Conservation (phyloP, 306 rosid genomes). For the Quercus agrifolia region DNA sequence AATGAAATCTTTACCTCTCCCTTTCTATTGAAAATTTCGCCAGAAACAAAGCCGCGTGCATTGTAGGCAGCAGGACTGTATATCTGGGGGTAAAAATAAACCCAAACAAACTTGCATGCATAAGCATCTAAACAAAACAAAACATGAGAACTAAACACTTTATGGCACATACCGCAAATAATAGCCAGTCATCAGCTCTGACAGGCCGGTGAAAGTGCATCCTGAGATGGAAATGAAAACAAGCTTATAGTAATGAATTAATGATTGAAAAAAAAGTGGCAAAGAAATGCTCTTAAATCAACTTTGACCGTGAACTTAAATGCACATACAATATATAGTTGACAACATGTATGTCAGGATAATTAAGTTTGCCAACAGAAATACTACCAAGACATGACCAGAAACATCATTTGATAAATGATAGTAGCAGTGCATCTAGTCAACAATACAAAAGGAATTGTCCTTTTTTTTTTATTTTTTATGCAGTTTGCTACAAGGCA, state of each 20-base stretch:
- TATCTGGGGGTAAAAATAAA: constrained; percentile 35
- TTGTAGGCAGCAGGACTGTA: constrained; percentile 46
- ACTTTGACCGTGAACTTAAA: background rate
- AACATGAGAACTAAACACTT: background rate
- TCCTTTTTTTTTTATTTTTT: background rate
- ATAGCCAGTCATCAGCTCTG: constrained; percentile 90
- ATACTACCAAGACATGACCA: background rate
- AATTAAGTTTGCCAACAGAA: background rate
- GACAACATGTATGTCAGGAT: background rate
- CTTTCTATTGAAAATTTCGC: constrained; percentile 76
- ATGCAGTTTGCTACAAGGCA: background rate
- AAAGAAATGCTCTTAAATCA: background rate
- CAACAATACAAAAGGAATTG: background rate
- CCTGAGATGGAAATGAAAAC: constrained; percentile 39
- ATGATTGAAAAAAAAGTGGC: background rate
- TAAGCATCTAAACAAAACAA: constrained; percentile 22
- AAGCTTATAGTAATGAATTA: background rate
- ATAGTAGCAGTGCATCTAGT: background rate
- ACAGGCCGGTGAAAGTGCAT: constrained; percentile 88
- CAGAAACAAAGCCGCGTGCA: constrained; percentile 67
- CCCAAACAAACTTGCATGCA: constrained; percentile 2
- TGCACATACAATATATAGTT: background rate
- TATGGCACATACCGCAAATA: constrained; percentile 62
- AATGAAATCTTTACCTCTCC: constrained; percentile 67
- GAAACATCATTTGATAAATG: background rate